A percentile compares a stretch with the other conserved stretches of the same genome.
Evolutionary conservation across 2,329 filamentous ascomycete species (phyloP).

Genomic region (Lachnellula subtilissima): DNA sequence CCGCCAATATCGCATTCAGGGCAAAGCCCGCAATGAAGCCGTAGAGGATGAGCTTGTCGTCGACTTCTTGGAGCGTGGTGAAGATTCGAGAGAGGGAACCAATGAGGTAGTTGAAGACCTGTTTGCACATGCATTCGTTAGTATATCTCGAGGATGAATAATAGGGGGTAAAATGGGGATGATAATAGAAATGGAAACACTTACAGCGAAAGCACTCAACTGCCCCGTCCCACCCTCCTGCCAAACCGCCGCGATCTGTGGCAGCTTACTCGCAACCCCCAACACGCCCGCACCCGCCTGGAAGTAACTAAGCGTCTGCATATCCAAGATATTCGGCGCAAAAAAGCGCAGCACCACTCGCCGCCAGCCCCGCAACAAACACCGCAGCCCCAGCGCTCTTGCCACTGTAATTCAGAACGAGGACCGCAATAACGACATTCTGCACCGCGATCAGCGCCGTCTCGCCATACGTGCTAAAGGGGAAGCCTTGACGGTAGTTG

Average conservation of each 20-base stretch:
- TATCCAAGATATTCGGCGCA: constrained; percentile 59
- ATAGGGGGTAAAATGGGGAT: not conserved
- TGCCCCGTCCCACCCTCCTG: constrained; percentile 85
- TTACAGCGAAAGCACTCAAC: constrained; percentile 90
- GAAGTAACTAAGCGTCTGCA: constrained; percentile 48
- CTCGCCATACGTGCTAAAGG: constrained; percentile 96
- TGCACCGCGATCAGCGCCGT: constrained; percentile 87
- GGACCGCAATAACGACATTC: constrained; percentile 81
- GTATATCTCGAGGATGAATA: too few species aligned
- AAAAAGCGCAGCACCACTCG: constrained; percentile 68
- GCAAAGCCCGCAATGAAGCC: constrained; percentile 86
- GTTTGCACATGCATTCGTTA: not conserved
- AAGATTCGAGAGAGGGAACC: constrained; percentile 94
- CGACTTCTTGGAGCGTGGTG: constrained; percentile 94
- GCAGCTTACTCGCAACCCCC: constrained; percentile 84
- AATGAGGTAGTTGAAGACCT: constrained; percentile 98
- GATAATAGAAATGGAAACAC: constrained; percentile 28
- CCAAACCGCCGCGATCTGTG: constrained; percentile 86
- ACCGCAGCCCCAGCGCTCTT: constrained; percentile 60
- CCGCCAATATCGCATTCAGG: constrained; percentile 81
- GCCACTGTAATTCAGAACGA: constrained; percentile 81
- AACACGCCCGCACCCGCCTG: constrained; percentile 81
- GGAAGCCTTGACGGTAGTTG: constrained; percentile 84
- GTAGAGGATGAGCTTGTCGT: constrained; percentile 93
- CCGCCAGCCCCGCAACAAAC: constrained; percentile 73